Conservation (phyloP, 331 rosid genomes). For the Malus hybrid region DNA sequence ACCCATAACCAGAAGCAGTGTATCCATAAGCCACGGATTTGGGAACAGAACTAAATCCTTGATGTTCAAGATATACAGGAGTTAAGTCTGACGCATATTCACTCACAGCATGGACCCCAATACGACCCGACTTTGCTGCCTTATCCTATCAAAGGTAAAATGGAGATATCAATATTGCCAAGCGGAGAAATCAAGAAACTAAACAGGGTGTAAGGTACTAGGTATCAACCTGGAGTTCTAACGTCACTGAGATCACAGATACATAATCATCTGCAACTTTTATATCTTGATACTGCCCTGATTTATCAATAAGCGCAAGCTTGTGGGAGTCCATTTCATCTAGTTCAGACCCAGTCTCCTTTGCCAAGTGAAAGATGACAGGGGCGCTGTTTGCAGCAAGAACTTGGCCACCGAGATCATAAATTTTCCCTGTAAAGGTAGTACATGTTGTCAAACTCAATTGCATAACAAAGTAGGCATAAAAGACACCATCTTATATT, state of each 20-base stretch:
- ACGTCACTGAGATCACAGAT: constrained; percentile 69
- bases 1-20: constrained; percentile 94
- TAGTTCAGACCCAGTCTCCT: constrained; percentile 56
- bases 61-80: constrained; percentile 47
- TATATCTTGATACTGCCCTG: constrained; percentile 65
- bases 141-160: constrained; percentile 50
- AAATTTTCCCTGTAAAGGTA: constrained; percentile 46
- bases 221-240: constrained; percentile 66
- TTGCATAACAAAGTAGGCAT: not conserved
- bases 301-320: constrained; percentile 70
- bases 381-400: constrained; percentile 95
- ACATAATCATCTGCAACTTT: constrained; percentile 84
- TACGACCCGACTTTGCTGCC: constrained; percentile 44
- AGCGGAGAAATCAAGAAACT: constrained; percentile 1
- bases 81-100: constrained; percentile 57
- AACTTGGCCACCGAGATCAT: constrained; percentile 97
- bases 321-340: constrained; percentile 90
- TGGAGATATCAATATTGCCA: constrained; percentile 4
- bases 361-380: constrained; percentile 73
- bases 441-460: constrained; percentile 1
- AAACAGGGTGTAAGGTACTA: not conserved
- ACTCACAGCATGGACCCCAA: constrained; percentile 73
- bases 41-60: constrained; percentile 59
- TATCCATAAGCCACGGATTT: constrained; percentile 90
- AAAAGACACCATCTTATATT: constrained; percentile 4